Conservation (phyloP, 1,139 yeast species). For the Pichia sp. region DNA sequence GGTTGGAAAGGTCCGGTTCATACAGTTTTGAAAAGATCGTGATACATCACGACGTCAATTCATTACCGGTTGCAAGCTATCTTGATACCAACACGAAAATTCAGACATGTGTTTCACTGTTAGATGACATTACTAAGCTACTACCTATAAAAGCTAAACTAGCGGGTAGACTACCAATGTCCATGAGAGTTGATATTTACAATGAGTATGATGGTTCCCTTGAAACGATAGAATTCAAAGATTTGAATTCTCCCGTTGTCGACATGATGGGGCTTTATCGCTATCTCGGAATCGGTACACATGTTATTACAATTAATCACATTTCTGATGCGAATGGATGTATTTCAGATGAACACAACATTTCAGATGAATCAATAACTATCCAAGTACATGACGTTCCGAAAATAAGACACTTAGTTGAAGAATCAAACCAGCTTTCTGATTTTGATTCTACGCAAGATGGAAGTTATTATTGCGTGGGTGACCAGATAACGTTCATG, state of each 20-base stretch:
- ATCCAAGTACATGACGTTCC: conserved; percentile 69
- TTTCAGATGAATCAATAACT: conserved; percentile 34
- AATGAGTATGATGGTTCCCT: conserved; percentile 28
- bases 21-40: conserved; percentile 37
- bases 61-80: conserved; percentile 52
- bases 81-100: conserved; percentile 15
- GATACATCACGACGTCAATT: conserved; percentile 57
- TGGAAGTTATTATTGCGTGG: conserved; percentile 70
- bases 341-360: conserved; percentile 35
- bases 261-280: conserved; percentile 29
- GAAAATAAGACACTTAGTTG: conserved; percentile 41
- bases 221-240: conserved; percentile 21
- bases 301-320: conserved; percentile 52
- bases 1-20: conserved; percentile 25
- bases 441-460: conserved; percentile 32
- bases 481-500: conserved; percentile 78
- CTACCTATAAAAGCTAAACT: conserved; percentile 54
- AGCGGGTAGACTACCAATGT: conserved; percentile 62
- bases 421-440: conserved; percentile 24
- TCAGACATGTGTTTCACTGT: conserved; percentile 58
- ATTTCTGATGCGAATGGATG: conserved; percentile 75
- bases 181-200: conserved; percentile 25
- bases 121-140: conserved; percentile 33
- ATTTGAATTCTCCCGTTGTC: conserved; percentile 22
- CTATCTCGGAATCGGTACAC: conserved; percentile 43